These are phyloP conservation scores for Heliamphora ciliata DNA, from an alignment of 179 eudicot species.

Conservation along the genomic window DNA sequence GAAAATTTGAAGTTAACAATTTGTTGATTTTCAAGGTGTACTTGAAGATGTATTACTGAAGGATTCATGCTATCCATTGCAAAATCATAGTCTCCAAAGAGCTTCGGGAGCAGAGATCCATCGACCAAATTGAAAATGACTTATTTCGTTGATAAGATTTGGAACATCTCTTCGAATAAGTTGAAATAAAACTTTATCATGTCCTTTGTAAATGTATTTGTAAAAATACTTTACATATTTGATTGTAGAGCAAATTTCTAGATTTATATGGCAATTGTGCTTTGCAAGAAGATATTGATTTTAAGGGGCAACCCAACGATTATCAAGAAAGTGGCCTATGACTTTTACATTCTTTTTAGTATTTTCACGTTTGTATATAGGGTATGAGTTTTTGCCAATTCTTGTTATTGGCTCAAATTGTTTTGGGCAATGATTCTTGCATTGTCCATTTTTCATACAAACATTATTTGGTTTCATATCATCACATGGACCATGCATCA, in stretches of 20 bases:
- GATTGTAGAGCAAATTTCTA: conserved; percentile 21
- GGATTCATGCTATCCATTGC: background rate
- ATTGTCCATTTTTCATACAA: background rate
- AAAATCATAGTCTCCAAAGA: background rate
- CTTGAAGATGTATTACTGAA: background rate
- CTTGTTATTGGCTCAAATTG: too few relatives aligned
- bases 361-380: too few relatives aligned
- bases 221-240: too few relatives aligned
- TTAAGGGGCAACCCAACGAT: too few relatives aligned
- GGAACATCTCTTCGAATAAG: too few relatives aligned
- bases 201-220: too few relatives aligned
- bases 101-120: background rate
- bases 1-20: background rate
- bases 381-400: too few relatives aligned
- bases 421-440: background rate
- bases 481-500: background rate
- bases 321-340: too few relatives aligned
- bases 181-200: too few relatives aligned
- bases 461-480: background rate
- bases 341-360: too few relatives aligned
- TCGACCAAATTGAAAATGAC: background rate
- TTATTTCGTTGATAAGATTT: background rate
- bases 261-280: conserved; percentile 21
- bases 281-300: too few relatives aligned
- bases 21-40: background rate